A percentile compares a stretch with the other conserved stretches of the same genome.
Conservation (phyloP, 1,284 basidiomycete species). For the Athelia psychrophila region DNA sequence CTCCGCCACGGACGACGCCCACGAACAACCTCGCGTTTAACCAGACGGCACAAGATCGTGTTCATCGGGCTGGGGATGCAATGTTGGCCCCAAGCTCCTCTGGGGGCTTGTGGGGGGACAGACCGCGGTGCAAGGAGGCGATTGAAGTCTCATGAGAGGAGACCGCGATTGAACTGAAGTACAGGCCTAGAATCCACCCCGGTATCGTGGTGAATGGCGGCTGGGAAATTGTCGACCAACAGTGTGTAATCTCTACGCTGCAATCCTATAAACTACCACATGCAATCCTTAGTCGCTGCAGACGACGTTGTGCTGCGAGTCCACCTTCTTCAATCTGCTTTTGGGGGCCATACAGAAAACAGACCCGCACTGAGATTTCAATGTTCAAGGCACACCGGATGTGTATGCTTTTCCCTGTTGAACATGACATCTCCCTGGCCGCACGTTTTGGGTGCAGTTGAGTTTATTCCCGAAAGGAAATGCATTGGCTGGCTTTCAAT, state of each 20-base stretch:
- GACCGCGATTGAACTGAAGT: constrained; percentile 38
- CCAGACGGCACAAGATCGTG: constrained; percentile 38
- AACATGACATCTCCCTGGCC: not conserved
- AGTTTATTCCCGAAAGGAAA: constrained; percentile 46
- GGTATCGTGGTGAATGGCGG: constrained; percentile 39
- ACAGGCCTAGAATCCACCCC: constrained; percentile 57
- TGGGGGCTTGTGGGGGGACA: constrained; percentile 74
- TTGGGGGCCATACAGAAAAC: constrained; percentile 57
- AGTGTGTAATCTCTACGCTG: constrained; percentile 40
- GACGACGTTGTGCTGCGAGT: constrained; percentile 45
- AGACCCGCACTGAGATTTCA: constrained; percentile 44
- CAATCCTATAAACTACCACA: constrained; percentile 3
- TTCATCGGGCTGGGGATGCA: constrained; percentile 68
- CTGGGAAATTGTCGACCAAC: constrained; percentile 41
- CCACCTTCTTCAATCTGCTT: constrained; percentile 53
- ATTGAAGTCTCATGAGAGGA: constrained; percentile 16
- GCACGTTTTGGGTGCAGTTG: constrained; percentile 29
- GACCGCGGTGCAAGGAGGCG: constrained; percentile 74
- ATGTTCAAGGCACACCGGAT: constrained; percentile 56
- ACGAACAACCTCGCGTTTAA: constrained; percentile 48
- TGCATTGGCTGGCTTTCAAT: constrained; percentile 88
- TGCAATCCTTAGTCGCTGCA: constrained; percentile 8
- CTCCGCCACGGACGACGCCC: constrained; percentile 8
- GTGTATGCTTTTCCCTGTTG: constrained; percentile 34
- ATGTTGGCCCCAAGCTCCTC: constrained; percentile 67